Conservation (phyloP, 306 rosid genomes). For the Bauhinia variegata region DNA sequence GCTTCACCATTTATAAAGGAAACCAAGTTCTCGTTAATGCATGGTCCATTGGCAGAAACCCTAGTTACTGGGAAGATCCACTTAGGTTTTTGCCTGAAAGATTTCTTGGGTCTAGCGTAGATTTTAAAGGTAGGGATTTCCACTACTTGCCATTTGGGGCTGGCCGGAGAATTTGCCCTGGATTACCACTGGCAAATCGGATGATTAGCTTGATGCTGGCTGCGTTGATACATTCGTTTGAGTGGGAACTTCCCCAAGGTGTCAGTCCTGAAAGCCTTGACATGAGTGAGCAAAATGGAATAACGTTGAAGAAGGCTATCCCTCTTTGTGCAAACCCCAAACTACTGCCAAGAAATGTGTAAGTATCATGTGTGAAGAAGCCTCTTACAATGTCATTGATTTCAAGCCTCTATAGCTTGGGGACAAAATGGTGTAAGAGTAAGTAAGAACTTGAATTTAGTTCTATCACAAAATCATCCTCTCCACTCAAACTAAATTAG, state of each 20-base stretch:
- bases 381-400: not conserved
- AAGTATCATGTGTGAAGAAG: too few species aligned
- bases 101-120: conserved; percentile 38
- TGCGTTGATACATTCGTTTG: conserved; percentile 51
- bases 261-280: conserved; percentile 43
- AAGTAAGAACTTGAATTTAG: too few species aligned
- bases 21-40: conserved; percentile 54
- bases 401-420: not conserved
- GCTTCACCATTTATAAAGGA: conserved; percentile 50
- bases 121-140: conserved; percentile 59
- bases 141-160: conserved; percentile 63
- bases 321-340: conserved; percentile 45
- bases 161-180: conserved; percentile 72
- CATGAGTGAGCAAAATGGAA: conserved; percentile 60
- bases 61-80: conserved; percentile 46
- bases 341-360: too few species aligned
- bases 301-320: conserved; percentile 58
- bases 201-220: conserved; percentile 60
- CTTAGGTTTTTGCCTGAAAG: conserved; percentile 53
- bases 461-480: too few species aligned
- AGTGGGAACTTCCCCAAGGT: conserved; percentile 61
- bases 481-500: too few species aligned
- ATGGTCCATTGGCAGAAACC: conserved; percentile 65
- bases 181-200: conserved; percentile 54
- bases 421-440: not conserved